Conservation (phyloP, 1,284 basidiomycete genomes). For the Moesziomyces parantarcticus region DNA sequence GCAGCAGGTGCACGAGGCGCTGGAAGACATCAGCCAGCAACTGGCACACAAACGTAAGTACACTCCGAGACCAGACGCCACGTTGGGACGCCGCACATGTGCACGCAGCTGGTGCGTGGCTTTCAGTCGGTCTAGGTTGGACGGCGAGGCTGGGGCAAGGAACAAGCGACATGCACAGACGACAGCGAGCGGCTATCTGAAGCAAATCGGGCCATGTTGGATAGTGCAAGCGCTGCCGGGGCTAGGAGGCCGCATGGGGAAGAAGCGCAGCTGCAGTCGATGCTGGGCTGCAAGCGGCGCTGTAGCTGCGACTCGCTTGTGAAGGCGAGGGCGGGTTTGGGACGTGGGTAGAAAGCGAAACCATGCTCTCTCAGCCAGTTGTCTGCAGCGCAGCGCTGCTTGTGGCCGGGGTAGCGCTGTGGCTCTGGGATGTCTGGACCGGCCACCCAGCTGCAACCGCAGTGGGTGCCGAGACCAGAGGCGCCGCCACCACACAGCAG, state of each 20-base stretch:
- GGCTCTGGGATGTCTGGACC: too few relatives aligned
- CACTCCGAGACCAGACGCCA: not conserved
- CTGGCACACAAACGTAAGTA: conserved; percentile 29
- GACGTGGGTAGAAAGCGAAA: conserved; percentile 18
- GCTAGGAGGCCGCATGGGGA: not conserved
- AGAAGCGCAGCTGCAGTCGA: not conserved
- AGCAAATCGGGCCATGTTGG: not conserved
- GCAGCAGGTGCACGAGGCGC: conserved; percentile 31
- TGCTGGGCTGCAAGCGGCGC: not conserved
- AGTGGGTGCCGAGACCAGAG: not conserved
- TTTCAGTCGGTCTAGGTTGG: not conserved
- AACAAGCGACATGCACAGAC: too few relatives aligned
- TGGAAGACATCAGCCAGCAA: conserved; percentile 25
- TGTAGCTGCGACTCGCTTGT: not conserved
- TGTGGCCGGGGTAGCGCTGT: not conserved
- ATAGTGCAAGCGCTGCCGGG: too few relatives aligned
- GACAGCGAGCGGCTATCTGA: not conserved
- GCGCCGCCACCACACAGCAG: not conserved
- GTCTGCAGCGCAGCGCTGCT: not conserved
- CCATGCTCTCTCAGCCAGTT: not conserved
- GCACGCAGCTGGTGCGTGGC: too few relatives aligned
- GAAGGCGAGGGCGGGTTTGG: conserved; percentile 3
- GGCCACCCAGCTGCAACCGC: not conserved
- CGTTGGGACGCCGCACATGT: not conserved
- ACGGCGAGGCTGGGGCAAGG: not conserved